These are phyloP conservation scores for Penicillium verrucosum DNA, from an alignment of 2,329 filamentous ascomycete species.

Conservation along the genomic window DNA sequence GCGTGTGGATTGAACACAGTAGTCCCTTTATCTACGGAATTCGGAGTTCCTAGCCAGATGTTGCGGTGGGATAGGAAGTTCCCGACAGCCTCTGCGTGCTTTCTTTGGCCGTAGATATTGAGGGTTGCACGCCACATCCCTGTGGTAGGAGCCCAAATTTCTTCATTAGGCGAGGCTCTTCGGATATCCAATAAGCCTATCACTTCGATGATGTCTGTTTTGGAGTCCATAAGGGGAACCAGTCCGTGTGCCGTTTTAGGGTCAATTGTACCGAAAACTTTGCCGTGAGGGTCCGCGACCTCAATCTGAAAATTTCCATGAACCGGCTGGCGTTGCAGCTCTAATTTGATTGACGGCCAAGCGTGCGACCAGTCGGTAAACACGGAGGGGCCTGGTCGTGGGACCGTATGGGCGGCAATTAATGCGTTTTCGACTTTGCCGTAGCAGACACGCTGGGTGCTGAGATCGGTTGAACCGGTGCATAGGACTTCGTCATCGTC, in stretches of 20 bases:
- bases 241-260: conserved; percentile 63
- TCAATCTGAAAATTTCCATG: conserved; percentile 60
- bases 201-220: conserved; percentile 62
- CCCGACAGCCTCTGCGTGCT: conserved; percentile 64
- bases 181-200: conserved; percentile 69
- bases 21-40: conserved; percentile 64
- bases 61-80: conserved; percentile 63
- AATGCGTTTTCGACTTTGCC: conserved; percentile 68
- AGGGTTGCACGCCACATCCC: conserved; percentile 63
- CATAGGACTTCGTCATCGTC: conserved; percentile 41
- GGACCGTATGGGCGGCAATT: conserved; percentile 66
- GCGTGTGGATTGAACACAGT: conserved; percentile 75
- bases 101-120: conserved; percentile 74
- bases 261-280: conserved; percentile 76
- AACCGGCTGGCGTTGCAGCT: conserved; percentile 59
- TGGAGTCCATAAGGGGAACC: conserved; percentile 68
- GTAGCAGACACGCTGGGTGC: conserved; percentile 72
- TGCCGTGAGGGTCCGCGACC: conserved; percentile 68
- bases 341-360: conserved; percentile 73
- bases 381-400: conserved; percentile 62
- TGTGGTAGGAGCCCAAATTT: conserved; percentile 61
- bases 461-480: conserved; percentile 56
- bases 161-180: conserved; percentile 61
- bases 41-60: conserved; percentile 65
- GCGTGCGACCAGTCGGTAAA: conserved; percentile 52